phyloP scores from a whole-genome alignment of 1,284 basidiomycete genomes.

The Uromyces viciae-fabae region DNA sequence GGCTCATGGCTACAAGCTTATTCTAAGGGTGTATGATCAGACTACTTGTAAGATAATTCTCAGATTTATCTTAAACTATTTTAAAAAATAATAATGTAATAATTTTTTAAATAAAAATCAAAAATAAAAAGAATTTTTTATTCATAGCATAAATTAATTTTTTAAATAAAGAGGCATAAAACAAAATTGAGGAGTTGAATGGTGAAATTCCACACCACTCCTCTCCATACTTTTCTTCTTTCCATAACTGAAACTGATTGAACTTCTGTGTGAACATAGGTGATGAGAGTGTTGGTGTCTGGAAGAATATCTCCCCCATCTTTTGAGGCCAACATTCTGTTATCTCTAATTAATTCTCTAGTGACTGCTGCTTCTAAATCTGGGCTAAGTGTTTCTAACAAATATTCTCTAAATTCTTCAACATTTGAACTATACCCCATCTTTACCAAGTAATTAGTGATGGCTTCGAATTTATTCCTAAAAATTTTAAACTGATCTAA shows the following conservation, averaged over 20 bases:
- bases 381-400: neutral
- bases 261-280: neutral
- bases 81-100: too few species aligned
- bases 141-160: too few species aligned
- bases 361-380: neutral
- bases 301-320: neutral
- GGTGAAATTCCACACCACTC: too few species aligned
- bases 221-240: too few species aligned
- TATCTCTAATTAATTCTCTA: neutral
- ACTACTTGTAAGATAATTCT: too few species aligned
- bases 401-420: neutral
- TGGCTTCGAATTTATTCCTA: neutral
- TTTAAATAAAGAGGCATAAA: too few species aligned
- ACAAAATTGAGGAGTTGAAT: too few species aligned
- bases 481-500: neutral
- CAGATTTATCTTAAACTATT: too few species aligned
- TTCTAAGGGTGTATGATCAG: too few species aligned
- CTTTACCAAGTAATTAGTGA: neutral
- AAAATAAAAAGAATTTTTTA: too few species aligned
- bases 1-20: too few species aligned
- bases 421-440: neutral
- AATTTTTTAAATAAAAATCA: too few species aligned
- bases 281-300: neutral
- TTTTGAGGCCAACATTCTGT: neutral
- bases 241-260: neutral